phyloP scores from a whole-genome alignment of 1,284 basidiomycete species.

The Papiliotrema nemorosa region DNA sequence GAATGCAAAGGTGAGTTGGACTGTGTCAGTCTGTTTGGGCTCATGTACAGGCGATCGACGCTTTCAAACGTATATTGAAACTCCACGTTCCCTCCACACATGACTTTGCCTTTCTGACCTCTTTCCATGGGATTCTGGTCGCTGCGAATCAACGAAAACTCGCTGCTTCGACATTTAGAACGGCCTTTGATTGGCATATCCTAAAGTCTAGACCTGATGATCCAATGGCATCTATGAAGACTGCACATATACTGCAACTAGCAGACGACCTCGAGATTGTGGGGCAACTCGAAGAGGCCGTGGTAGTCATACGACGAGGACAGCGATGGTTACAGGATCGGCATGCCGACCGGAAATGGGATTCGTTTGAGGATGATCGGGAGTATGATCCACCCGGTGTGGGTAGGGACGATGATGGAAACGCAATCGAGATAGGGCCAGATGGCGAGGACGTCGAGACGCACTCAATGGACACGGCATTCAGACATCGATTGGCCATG shows the following conservation, averaged over 20 bases:
- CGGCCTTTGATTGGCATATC: conserved; percentile 59
- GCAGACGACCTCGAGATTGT: conserved; percentile 76
- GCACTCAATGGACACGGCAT: conserved; percentile 70
- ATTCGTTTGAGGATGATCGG: conserved; percentile 75
- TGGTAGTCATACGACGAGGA: conserved; percentile 69
- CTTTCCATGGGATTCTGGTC: conserved; percentile 73
- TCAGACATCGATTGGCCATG: conserved; percentile 80
- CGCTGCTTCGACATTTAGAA: conserved; percentile 64
- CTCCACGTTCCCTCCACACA: conserved; percentile 64
- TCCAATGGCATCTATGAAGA: conserved; percentile 29
- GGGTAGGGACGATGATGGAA: conserved; percentile 15
- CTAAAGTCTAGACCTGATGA: conserved; percentile 25
- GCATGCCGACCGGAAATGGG: conserved; percentile 67
- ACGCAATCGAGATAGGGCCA: conserved; percentile 36
- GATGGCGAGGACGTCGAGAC: conserved; percentile 45
- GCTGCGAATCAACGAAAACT: conserved; percentile 63
- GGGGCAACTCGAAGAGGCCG: conserved; percentile 64
- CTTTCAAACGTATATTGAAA: conserved; percentile 66
- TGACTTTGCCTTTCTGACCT: conserved; percentile 73
- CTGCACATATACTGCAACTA: conserved; percentile 62
- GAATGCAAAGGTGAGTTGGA: conserved; percentile 57
- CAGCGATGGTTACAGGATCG: conserved; percentile 87
- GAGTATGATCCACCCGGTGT: conserved; percentile 67
- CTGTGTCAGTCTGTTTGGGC: conserved; percentile 65
- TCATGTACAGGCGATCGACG: conserved; percentile 68